Conservation (phyloP, 306 rosid species). For the Ceratonia siliqua region DNA sequence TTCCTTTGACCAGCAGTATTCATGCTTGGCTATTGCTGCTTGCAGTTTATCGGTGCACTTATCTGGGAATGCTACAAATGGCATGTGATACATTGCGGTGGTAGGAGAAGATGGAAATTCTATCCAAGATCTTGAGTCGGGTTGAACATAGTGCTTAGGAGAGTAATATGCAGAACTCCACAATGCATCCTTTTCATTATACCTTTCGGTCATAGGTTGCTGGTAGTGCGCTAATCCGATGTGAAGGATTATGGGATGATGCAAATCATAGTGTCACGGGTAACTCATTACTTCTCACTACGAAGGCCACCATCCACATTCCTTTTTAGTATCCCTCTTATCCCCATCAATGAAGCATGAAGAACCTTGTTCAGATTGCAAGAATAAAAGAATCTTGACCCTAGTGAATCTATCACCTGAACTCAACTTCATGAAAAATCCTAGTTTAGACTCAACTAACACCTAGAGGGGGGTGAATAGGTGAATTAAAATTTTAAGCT, state of each 20-base stretch:
- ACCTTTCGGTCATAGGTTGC: slow-evolving; percentile 67
- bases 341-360: slow-evolving; percentile 75
- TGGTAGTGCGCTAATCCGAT: slow-evolving; percentile 59
- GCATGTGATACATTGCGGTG: slow-evolving; percentile 57
- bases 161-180: slow-evolving; percentile 89
- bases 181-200: slow-evolving; percentile 68
- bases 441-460: too few relatives aligned
- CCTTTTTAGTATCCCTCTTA: slow-evolving; percentile 73
- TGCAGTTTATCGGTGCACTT: slow-evolving; percentile 66
- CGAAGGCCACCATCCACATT: slow-evolving; percentile 63
- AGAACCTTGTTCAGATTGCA: slow-evolving; percentile 67
- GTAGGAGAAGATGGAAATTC: slow-evolving; percentile 86
- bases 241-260: slow-evolving; percentile 56
- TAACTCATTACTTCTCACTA: slow-evolving; percentile 63
- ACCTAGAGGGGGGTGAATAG: too few relatives aligned
- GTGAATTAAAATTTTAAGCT: too few relatives aligned
- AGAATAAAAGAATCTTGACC: slow-evolving; percentile 84
- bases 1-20: too few relatives aligned
- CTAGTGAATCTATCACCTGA: slow-evolving; percentile 84
- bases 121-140: slow-evolving; percentile 59
- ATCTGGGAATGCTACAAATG: slow-evolving; percentile 58
- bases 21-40: too few relatives aligned
- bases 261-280: slow-evolving; percentile 59
- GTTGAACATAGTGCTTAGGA: slow-evolving; percentile 72
- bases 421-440: too few relatives aligned